Base-by-base conservation (phyloP, 345 rosid species). In the Corchorus capsularis region DNA sequence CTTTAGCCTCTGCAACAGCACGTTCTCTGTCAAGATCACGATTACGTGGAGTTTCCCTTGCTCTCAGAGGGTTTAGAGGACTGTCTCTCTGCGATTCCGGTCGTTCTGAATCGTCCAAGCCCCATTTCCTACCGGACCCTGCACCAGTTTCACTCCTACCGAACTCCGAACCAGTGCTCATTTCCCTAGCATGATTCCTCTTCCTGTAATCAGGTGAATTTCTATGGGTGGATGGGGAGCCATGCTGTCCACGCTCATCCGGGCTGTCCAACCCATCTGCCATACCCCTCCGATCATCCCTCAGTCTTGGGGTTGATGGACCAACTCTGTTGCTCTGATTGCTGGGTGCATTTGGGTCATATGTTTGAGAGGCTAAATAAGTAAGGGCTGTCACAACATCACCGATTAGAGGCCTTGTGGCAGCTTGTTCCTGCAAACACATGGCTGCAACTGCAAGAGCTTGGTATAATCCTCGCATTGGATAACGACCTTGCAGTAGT, bases 361-460 rank as follows among this genome's bases (percentile, higher is more conserved):
- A 90, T 5, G 91, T 90, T 88, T 96, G 99, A 50, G 98, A 91
- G 68, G 99, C 99, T 77, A 96, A 86, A 82, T 96, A 96, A 45
- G 99, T 84, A 64, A 96, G 92, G 32, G 99, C 99, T 17, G 98
- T 93, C 77, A 96, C 99, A 39, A 96, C 98, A 46, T 96, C 99
- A 0, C 98, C 98, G 2, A 96, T 94, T 61, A 96, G 82, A 50
- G 99, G 99, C 83, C 99, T 91, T 20, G 97, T 93, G 32, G 94
- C 94, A 47, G 99, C 97, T 80, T 96, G 98, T 73, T 96, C 99
- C 78, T 96, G 99, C 75, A 96, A 86, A 81, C 99, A 96, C 98
- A 96, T 94, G 60, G 99, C 98, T 59, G 98, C 97, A 52, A 96
- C 97, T 6, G 99, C 99, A 66, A 96, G 96, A 54, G 99, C 99